Base-by-base conservation (phyloP, 495 filamentous ascomycete species). In the Penicilliopsis zonata region DNA sequence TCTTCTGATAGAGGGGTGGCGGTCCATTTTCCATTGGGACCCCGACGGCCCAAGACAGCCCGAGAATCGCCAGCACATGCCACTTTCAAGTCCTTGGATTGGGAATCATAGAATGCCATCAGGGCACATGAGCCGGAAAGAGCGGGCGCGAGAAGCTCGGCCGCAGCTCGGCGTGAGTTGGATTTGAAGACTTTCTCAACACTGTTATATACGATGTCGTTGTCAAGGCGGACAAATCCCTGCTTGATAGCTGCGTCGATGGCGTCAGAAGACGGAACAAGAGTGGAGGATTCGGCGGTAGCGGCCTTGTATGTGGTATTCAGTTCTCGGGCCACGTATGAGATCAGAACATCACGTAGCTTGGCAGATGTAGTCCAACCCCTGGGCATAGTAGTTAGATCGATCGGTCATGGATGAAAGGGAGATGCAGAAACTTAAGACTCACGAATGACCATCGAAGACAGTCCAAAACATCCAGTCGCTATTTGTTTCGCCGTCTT, bases 401-500 rank as follows among this genome's bases (percentile, higher is more conserved):
- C 9, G 30, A 18, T 12, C 15, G 6, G 21, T 12, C 25, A 28
- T 6, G 16, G 4, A n/a, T n/a, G n/a, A n/a, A n/a, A n/a, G n/a
- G n/a, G n/a, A n/a, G n/a, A n/a, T n/a, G n/a, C 30, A 15, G 12
- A 24, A 9, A 14, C 4, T 9, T 5, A 20, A 33, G 35, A 69
- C 71, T 52, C 57, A 87, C 85, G 82, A 81, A 56, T 98, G 90
- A 1, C 90, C 90, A 51, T 99, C 90, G 57, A 94, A 99, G 9
- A 99, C 86, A 23, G 85, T 88, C 92, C 92, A 99, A 52, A 99
- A 99, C 85, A 95, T 96, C 90, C 90, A 99, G 49, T 99, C 90
- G 37, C 71, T 85, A 27, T 60, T 74, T n/a, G 62, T 32, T 4
- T 61, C 53, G 19, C 68, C 69, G 39, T 67, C 62, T 19, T 60